Base-by-base conservation (phyloP, 139 green algal genomes). In the Chlorella sp. region DNA sequence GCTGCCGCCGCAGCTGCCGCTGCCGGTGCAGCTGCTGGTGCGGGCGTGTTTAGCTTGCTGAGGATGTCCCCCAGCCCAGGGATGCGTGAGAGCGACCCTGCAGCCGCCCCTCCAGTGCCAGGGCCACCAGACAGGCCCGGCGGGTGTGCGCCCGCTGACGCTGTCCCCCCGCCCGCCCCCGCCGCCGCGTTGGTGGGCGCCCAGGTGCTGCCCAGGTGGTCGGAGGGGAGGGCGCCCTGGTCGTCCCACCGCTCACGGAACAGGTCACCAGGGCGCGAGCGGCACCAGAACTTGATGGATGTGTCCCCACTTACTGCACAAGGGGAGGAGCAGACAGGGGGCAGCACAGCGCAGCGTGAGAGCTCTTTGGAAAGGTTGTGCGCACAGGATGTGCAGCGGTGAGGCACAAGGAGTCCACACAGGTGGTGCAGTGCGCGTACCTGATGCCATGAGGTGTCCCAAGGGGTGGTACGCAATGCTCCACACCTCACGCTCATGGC, bases 371-470 rank as follows among this genome's bases (percentile, higher is more conserved):
- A n/a, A n/a, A n/a, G 4, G 31, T 30, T 68, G 35, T 2, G 50
- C 10, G 31, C 30, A 3, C 23, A n/a, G 61, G 42, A 2, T 31
- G 49, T 27, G n/a, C 2, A 49, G 34, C 31, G 32, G 1, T 27
- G 32, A 35, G 26, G 32, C 5, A 26, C 1, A 34, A 49, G 3
- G 23, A 6, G 2, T 26, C 4, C 1, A 26, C 5, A 34, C 24
- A 49, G 5, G 26, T 22, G 34, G 27, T 31, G 59, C 59, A 70
- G 64, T 32, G 14, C 2, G 22, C 4, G 35, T 35, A 73, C 88
- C 91, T 23, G 87, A 86, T 50, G 81, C 80, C 22, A 98, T 69
- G 35, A 96, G 49, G 85, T 98, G 93, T 2, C 93, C 93, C 6
- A 86, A 62, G 0, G 93, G 93, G 82, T 98, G 91, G 86, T 88